A percentile compares a stretch with the other conserved stretches of the same genome.
Evolutionary conservation across 768 basidiomycete genomes (phyloP).

Genomic region (Mycena pura): DNA sequence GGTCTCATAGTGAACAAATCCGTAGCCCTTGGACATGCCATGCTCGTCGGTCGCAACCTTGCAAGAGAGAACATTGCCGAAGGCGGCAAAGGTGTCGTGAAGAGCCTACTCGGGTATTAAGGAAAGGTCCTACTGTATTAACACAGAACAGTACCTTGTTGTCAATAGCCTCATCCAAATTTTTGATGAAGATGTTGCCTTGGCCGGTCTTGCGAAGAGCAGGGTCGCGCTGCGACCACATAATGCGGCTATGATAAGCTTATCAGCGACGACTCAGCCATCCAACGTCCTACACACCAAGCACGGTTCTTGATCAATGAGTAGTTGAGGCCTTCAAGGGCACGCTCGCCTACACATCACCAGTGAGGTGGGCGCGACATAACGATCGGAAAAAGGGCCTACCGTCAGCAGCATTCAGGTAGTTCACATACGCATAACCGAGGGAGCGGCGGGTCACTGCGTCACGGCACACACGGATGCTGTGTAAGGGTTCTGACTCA

Average conservation of each 20-base stretch:
- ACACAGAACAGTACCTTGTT: constrained; percentile 83
- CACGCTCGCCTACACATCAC: constrained; percentile 80
- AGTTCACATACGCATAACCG: constrained; percentile 99
- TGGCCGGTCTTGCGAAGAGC: constrained; percentile 99
- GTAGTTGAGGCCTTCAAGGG: constrained; percentile 98
- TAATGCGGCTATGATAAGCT: constrained; percentile 80
- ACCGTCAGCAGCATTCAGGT: constrained; percentile 95
- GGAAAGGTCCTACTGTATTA: too few species aligned
- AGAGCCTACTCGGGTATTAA: constrained; percentile 68
- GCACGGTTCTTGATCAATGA: constrained; percentile 98
- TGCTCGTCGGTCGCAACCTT: constrained; percentile 98
- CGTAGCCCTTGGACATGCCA: constrained; percentile 96
- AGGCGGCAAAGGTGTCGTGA: constrained; percentile 99
- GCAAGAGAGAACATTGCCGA: constrained; percentile 98
- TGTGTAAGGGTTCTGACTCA: constrained; percentile 37
- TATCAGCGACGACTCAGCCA: constrained; percentile 1
- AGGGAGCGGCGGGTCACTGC: constrained; percentile 99
- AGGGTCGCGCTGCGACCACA: constrained; percentile 99
- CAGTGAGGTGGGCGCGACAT: constrained; percentile 13
- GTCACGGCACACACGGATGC: constrained; percentile 99
- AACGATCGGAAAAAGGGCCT: constrained; percentile 31
- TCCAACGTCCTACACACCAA: constrained; percentile 62
- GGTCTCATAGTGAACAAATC: constrained; percentile 99
- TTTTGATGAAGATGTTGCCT: constrained; percentile 99
- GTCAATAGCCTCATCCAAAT: constrained; percentile 95